Evolutionary conservation across 129 eudicot genomes (phyloP), one percentile per base, ranked within the genome.

Genomic region (Lactuca sativa): DNA sequence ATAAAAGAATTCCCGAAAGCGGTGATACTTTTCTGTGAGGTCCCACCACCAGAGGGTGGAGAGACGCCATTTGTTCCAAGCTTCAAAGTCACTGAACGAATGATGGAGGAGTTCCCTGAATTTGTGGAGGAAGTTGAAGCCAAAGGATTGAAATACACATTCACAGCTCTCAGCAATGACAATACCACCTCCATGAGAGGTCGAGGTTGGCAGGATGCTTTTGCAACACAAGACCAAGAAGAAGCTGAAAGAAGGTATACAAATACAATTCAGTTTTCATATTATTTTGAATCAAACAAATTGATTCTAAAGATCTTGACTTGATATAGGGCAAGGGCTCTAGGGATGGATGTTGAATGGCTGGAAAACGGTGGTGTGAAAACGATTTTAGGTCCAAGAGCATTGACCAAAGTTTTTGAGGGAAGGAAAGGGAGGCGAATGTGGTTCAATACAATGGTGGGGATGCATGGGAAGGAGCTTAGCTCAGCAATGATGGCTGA

Each of bases 371-470:
- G 89, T 6, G 85, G 89, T 6, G 77, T 83, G 67, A 83, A 81
- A 77, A 79, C 89, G 33, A 83, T 83, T 30, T 17, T 89, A 63
- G 83, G 85, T 7, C 96, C 96, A 9, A 76, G 83, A n/a, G 49
- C 73, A 44, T 62, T 79, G 67, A 86, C 89, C 0, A 81, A 62
- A 81, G 85, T 89, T 13, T 89, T 89, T 47, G 92, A 85, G 11
- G 96, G 89, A 21, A 81, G 96, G 67, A 89, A 89, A 52, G 89
- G 89, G 38, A 77, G 92, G 56, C 77, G 77, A 60, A 86, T 89
- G 96, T 89, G 96, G 96, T 89, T 89, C 85, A 89, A 89, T 81
- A 85, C 89, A 4, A n/a, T 89, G 67, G 92, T 85, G 5, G 89
- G 92, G 21, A 89, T 89, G 96, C 56, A 89, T 0, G 92, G 92